These are phyloP conservation scores for Chlorella ohadii DNA, from an alignment of 139 green algal genomes.

Conservation along the genomic window DNA sequence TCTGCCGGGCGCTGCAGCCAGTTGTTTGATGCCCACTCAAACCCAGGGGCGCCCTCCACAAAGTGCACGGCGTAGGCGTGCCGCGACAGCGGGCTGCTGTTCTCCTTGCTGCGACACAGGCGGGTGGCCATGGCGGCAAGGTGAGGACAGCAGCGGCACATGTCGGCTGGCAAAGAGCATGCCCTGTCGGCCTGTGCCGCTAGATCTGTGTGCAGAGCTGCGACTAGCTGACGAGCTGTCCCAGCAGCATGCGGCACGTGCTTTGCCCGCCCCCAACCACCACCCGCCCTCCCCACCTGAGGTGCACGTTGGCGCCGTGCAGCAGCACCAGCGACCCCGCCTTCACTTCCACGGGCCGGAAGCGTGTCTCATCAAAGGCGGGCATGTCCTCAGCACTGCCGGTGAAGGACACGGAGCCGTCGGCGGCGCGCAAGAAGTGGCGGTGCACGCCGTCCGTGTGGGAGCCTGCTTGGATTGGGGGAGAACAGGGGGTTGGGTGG, in stretches of 20 bases:
- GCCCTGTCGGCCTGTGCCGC: no score
- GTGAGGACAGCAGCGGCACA: no score
- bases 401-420: conserved; percentile 56
- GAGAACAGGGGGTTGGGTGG: background rate
- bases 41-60: conserved; percentile 66
- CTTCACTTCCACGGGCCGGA: conserved; percentile 73
- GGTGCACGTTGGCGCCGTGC: conserved; percentile 85
- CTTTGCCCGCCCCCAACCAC: no score
- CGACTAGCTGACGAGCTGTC: no score
- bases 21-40: conserved; percentile 75
- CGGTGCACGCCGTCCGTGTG: conserved; percentile 60
- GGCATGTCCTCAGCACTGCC: conserved; percentile 42
- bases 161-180: no score
- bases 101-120: conserved; percentile 42
- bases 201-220: no score
- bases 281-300: no score
- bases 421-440: conserved; percentile 47
- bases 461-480: conserved; percentile 20
- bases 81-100: conserved; percentile 59
- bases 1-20: conserved; percentile 76
- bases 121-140: no score
- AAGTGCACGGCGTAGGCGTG: conserved; percentile 89
- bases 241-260: no score
- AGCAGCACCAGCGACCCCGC: conserved; percentile 90
- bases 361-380: conserved; percentile 63